Conservation (phyloP, 768 basidiomycete genomes). For the Grammothele lineata region DNA sequence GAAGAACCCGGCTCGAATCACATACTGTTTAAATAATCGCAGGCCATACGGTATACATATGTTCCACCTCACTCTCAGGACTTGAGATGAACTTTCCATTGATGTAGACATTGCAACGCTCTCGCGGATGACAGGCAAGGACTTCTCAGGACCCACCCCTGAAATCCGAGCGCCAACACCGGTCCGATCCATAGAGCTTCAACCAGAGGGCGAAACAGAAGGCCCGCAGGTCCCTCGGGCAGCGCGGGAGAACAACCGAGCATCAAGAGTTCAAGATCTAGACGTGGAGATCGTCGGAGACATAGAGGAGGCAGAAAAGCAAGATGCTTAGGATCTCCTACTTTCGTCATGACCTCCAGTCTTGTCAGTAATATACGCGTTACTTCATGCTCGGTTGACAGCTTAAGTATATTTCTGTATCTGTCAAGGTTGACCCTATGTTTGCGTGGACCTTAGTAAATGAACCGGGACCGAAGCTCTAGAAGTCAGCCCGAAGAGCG, state of each 20-base stretch:
- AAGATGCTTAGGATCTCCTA: neutral
- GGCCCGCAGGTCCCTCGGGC: neutral
- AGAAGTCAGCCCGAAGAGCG: too few relatives aligned
- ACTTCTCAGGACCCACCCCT: conserved; percentile 79
- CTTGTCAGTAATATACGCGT: too few relatives aligned
- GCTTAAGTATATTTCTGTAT: too few relatives aligned
- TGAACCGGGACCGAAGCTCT: too few relatives aligned
- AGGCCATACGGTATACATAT: conserved; percentile 64
- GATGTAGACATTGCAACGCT: conserved; percentile 64
- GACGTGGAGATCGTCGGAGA: conserved; percentile 28
- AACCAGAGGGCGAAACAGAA: neutral
- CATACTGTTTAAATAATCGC: conserved; percentile 67
- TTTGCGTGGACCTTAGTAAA: too few relatives aligned
- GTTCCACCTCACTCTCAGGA: too few relatives aligned
- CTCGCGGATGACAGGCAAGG: conserved; percentile 78
- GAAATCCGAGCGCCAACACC: conserved; percentile 48
- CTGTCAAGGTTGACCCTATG: too few relatives aligned
- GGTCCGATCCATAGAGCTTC: conserved; percentile 30
- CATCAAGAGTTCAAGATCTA: conserved; percentile 16
- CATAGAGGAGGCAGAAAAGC: conserved; percentile 24
- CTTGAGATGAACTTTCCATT: too few relatives aligned
- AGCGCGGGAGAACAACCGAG: conserved; percentile 15
- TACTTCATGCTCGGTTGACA: too few relatives aligned
- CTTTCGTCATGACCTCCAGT: too few relatives aligned
- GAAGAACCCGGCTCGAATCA: conserved; percentile 72